Conservation (phyloP, 2,329 filamentous ascomycete genomes). For the Nannizzia gypsea region DNA sequence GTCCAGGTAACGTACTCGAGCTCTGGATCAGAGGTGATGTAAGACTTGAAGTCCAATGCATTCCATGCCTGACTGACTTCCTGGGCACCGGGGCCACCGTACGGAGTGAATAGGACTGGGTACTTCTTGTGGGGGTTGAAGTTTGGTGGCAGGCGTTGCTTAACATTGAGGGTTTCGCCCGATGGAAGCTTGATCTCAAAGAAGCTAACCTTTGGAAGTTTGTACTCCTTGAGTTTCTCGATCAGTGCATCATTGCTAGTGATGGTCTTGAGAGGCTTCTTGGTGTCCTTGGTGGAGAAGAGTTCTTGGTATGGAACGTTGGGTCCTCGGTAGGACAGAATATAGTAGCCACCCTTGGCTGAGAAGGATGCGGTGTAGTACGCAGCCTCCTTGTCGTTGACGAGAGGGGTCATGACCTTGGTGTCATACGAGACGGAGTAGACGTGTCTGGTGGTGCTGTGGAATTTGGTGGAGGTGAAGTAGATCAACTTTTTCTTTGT, state of each 20-base stretch:
- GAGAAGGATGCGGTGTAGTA: conserved; percentile 57
- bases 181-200: conserved; percentile 51
- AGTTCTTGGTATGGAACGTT: conserved; percentile 59
- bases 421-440: conserved; percentile 51
- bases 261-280: conserved; percentile 45
- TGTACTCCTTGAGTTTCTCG: conserved; percentile 46
- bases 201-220: conserved; percentile 53
- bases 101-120: conserved; percentile 54
- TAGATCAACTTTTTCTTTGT: conserved; percentile 46
- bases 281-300: conserved; percentile 44
- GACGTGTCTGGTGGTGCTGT: conserved; percentile 56
- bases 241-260: conserved; percentile 49
- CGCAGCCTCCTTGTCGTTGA: conserved; percentile 48
- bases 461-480: conserved; percentile 52
- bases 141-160: conserved; percentile 53
- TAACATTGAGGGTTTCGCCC: conserved; percentile 51
- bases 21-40: conserved; percentile 55
- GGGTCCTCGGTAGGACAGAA: conserved; percentile 53
- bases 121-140: conserved; percentile 54
- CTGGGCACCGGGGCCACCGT: conserved; percentile 56
- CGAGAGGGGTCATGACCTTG: conserved; percentile 46
- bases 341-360: conserved; percentile 49
- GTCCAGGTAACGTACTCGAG: conserved; percentile 57
- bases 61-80: conserved; percentile 48
- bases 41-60: conserved; percentile 47